These are phyloP conservation scores for Fragilaria radians DNA, from an alignment of 108 stramenopile genomes.

Conservation along the genomic window DNA sequence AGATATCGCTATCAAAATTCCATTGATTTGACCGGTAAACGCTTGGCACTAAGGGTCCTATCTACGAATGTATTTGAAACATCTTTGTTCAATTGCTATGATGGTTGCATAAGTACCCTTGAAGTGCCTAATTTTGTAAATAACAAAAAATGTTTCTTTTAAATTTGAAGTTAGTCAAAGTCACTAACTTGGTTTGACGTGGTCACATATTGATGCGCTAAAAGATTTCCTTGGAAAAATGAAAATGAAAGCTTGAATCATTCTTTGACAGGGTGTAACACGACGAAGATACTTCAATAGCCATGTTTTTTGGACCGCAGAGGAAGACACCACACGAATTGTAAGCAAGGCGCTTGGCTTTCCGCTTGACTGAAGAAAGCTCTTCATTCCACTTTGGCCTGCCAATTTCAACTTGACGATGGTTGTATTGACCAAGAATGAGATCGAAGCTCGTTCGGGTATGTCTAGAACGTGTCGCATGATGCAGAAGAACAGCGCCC, in stretches of 20 bases:
- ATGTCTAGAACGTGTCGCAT: slow-evolving; percentile 14
- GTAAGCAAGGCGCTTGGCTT: slow-evolving; percentile 6
- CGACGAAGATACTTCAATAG: slow-evolving; percentile 2
- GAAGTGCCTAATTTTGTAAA: too few relatives aligned
- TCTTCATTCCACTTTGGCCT: slow-evolving; percentile 15
- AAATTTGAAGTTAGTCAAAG: too few relatives aligned
- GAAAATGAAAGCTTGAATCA: slow-evolving; percentile 10
- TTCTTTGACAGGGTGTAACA: not conserved
- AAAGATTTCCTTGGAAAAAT: slow-evolving; percentile 20
- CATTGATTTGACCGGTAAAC: too few relatives aligned
- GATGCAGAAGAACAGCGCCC: slow-evolving; percentile 15
- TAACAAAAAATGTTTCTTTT: too few relatives aligned
- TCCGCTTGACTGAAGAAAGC: slow-evolving; percentile 2
- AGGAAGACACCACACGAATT: slow-evolving; percentile 10
- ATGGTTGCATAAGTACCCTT: too few relatives aligned
- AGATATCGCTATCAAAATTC: too few relatives aligned
- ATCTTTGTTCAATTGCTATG: too few relatives aligned
- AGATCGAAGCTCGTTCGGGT: slow-evolving; percentile 6
- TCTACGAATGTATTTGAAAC: too few relatives aligned
- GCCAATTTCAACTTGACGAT: slow-evolving; percentile 14
- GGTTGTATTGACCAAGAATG: slow-evolving; percentile 4
- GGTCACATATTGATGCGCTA: too few relatives aligned
- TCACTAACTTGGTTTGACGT: too few relatives aligned
- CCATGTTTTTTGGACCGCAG: slow-evolving; percentile 12
- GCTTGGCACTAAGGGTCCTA: too few relatives aligned